Evolutionary conservation across 2,329 filamentous ascomycete genomes (phyloP), one percentile per base, ranked within the genome.

Genomic region (Orbilia ellipsospora): DNA sequence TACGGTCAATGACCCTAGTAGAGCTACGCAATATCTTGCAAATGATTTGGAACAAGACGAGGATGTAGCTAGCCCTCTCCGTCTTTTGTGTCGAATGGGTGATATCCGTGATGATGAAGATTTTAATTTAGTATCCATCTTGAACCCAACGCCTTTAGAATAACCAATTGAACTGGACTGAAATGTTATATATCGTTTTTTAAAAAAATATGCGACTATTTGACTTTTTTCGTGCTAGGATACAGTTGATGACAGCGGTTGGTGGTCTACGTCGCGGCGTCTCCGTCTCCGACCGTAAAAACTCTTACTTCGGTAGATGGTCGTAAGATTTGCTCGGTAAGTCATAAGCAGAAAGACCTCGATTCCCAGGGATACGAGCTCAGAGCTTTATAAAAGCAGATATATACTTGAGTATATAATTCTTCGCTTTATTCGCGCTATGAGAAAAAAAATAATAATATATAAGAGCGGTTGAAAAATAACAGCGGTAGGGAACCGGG

Each of bases 1-100:
- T 16, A n/a, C 48, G 12, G 62, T 59, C 42, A 75, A 64, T 4
- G 72, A 75, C 44, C 72, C 72, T n/a, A 75, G 64, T 6, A 75
- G 48, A 31, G 72, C 72, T 52, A 75, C 59, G 48, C 72, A 75
- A 44, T 75, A 75, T 51, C 64, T 63, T 45, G 72, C 66, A 44
- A 75, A 75, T 31, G 72, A 75, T 64, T 63, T 69, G 44, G 72
- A 63, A 63, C 72, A 75, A 15, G 42, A 54, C 52, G 72, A 45
- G 8, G 64, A 26, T 42, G 6, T 28, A 54, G 51, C 51, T 57
- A 45, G 31, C 40, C 23, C 45, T 48, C 62, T 62, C 69, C 69
- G 69, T 54, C 69, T 67, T 16, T 48, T 48, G 31, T 60, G 51
- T 59, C 60, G 59, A 31, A 65, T 57, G 40, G 26, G 13, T 5